Base-by-base conservation (phyloP, 2,329 filamentous ascomycete genomes). In the Trichoderma citrinoviride region DNA sequence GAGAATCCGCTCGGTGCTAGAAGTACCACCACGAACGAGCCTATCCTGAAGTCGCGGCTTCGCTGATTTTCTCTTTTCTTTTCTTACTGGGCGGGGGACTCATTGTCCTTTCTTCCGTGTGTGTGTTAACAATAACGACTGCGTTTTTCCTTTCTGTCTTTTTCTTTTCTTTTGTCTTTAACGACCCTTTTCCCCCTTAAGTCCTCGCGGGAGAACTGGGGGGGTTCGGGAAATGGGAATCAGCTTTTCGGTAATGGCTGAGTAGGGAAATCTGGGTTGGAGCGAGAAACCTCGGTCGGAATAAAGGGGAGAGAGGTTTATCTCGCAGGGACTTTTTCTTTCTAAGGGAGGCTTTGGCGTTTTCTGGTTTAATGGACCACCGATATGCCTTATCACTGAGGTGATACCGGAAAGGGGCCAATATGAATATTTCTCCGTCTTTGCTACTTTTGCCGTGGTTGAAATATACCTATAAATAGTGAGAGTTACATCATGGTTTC, bases 1-100 rank as follows among this genome's bases (percentile, higher is more conserved):
- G 79, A 81, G 66, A 78, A 79, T 68, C 73, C 82, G 65, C 71
- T 77, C 41, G 76, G 76, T 54, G 75, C 76, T 64, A 74, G 72
- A 62, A 72, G 75, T 43, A 77, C 76, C 47, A 41, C 25, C 17
- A n/a, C n/a, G n/a, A 21, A n/a, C 19, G 49, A 62, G 19, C 25
- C 25, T 4, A 21, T 41, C 3, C 10, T 62, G 27, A 76, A 40
- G 3, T 62, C 60, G 2, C 49, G 60, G 23, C 19, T 62, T 73
- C 61, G 61, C 52, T 57, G 44, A 40, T 37, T 50, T 61, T 61
- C 40, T 55, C 54, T 63, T 27, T 58, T 60, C 44, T 55, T 55
- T 40, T 50, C 25, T 44, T 17, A 27, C 37, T 19, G 49, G 27
- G 55, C 25, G 17, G 46, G 46, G 21, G n/a, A n/a, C n/a, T n/a